These are phyloP conservation scores for Micractinium sp. DNA, from an alignment of 139 green algal genomes.

Conservation along the genomic window DNA sequence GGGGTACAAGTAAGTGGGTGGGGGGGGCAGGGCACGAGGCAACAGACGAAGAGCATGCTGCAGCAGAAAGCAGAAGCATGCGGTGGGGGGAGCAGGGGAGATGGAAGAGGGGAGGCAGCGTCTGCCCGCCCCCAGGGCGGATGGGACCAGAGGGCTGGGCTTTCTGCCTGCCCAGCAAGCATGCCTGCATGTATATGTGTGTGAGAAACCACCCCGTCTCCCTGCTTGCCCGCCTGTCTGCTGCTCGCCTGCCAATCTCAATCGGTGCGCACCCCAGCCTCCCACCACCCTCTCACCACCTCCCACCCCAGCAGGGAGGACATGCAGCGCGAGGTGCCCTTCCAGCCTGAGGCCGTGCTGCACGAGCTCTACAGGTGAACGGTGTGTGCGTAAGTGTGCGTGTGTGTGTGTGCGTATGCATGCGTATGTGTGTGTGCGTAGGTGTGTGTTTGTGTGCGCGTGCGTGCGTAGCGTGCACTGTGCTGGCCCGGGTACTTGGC, in stretches of 20 bases:
- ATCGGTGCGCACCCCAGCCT: neutral
- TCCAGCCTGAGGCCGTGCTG: slow-evolving; percentile 11
- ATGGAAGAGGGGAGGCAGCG: too few relatives aligned
- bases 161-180: neutral
- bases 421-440: too few relatives aligned
- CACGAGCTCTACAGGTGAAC: slow-evolving; percentile 18
- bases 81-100: too few relatives aligned
- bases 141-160: neutral
- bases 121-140: too few relatives aligned
- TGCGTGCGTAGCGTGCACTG: too few relatives aligned
- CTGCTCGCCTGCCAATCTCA: neutral
- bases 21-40: neutral
- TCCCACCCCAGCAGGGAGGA: neutral
- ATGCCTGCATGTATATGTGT: neutral
- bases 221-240: neutral
- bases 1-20: neutral
- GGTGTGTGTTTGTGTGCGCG: too few relatives aligned
- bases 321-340: slow-evolving; percentile 30
- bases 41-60: neutral
- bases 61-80: neutral
- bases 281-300: neutral
- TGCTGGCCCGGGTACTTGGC: too few relatives aligned
- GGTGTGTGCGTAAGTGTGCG: neutral
- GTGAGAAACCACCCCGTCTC: too few relatives aligned
- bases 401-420: too few relatives aligned